A percentile compares a stretch with the other conserved stretches of the same genome.
These are phyloP conservation scores for Dictyostelium citrinum DNA, from an alignment of 78 protist genomes.

Conservation along the genomic window DNA sequence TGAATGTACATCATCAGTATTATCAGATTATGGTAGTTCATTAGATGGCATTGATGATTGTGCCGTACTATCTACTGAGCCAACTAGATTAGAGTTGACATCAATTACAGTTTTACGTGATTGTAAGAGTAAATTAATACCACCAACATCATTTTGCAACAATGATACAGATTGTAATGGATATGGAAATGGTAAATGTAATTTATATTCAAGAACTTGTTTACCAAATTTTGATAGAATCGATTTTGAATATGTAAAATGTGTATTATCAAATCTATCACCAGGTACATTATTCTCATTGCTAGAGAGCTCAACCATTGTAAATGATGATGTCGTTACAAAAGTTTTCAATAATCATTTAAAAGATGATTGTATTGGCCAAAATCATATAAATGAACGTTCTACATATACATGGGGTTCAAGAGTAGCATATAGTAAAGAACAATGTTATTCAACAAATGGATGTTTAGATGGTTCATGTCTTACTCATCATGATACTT, in stretches of 20 bases:
- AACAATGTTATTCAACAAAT: not conserved
- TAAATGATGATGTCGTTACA: not conserved
- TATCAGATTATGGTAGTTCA: slow-evolving; percentile 14
- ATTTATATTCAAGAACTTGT: slow-evolving; percentile 22
- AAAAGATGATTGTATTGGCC: not conserved
- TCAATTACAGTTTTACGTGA: not conserved
- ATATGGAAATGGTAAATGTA: not conserved
- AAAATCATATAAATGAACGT: not conserved
- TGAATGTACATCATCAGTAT: slow-evolving; percentile 37
- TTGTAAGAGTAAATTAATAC: not conserved
- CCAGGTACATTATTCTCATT: not conserved
- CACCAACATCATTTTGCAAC: not conserved
- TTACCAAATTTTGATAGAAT: not conserved
- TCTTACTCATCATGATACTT: slow-evolving; percentile 15
- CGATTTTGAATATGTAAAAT: slow-evolving; percentile 23
- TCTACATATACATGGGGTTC: not conserved
- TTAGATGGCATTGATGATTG: not conserved
- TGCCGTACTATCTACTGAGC: not conserved
- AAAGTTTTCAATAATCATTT: not conserved
- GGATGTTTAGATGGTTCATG: slow-evolving; percentile 41
- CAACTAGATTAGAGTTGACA: not conserved
- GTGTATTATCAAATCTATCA: slow-evolving; percentile 33
- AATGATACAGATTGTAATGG: not conserved
- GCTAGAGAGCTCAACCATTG: not conserved
- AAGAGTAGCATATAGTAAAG: not conserved